Conservation (phyloP, 257 asterid species). For the Datura wrightii region DNA sequence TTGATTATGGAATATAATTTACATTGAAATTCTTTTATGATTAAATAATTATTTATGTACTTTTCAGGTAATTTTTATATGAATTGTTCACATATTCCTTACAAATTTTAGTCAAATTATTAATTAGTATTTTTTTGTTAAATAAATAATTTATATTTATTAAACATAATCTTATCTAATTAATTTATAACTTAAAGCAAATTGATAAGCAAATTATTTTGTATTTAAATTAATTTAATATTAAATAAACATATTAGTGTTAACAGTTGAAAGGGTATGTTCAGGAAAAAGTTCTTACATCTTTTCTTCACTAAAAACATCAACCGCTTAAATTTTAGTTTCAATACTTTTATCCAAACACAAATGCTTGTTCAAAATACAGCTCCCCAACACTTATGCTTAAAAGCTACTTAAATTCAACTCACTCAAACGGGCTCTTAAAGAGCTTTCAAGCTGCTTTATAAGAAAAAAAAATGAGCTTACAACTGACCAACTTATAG, state of each 20-base stretch:
- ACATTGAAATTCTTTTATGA: not conserved
- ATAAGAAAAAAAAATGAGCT: no score
- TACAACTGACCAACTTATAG: not conserved
- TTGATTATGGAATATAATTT: not conserved
- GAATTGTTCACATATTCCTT: not conserved
- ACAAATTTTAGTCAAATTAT: not conserved
- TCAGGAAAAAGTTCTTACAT: not conserved
- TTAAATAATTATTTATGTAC: not conserved
- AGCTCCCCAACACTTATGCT: not conserved
- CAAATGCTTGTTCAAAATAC: not conserved
- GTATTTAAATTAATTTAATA: not conserved
- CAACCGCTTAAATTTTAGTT: not conserved
- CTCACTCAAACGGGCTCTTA: no score
- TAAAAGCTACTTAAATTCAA: not conserved
- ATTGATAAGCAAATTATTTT: not conserved
- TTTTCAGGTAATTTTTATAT: not conserved
- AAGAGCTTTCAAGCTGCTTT: not conserved
- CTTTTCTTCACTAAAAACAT: no score
- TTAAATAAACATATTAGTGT: not conserved
- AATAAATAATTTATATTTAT: not conserved
- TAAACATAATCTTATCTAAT: not conserved
- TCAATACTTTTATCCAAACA: not conserved
- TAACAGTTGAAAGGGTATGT: not conserved
- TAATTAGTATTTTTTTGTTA: not conserved
- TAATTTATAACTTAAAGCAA: not conserved